Base-by-base conservation (phyloP, 169 alveolate genomes). In the Plasmodium cynomolgi region DNA sequence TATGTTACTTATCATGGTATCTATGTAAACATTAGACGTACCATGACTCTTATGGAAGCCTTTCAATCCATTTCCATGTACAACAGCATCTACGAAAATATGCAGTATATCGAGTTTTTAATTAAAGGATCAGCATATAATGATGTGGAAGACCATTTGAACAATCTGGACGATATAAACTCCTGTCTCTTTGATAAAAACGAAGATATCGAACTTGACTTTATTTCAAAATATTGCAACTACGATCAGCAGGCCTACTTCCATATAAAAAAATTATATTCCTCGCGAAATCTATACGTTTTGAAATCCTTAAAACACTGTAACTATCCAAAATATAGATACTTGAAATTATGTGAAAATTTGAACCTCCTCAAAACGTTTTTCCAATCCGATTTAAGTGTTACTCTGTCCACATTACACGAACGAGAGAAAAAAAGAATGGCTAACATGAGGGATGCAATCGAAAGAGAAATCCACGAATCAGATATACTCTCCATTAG, bases 311-410 rank as follows among this genome's bases (percentile, higher is more conserved):
- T 81, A 41, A 47, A 33, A 3, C 58, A 37, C 26, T 91, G 95
- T 73, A 17, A 37, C 5, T 1, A 23, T 2, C 44, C 54, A 47
- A 20, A 68, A 47, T 72, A 91, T 39, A 91, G 71, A 9, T 29
- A 91, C 75, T 50, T 82, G 8, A 91, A 91, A 71, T 23, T 91
- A 44, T 91, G 95, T 47, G 92, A 91, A 91, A 91, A 91, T 41
- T 0, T 47, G 23, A 17, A 13, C 39, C 73, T 91, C 13, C 81
- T 81, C 13, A 91, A 58, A 29, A 71, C 34, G 8, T 82, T 81
- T 26, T 91, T 91, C 79, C 20, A 23, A 4, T 81, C 1, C 23
- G 62, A 17, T 20, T 26, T 91, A 71, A 83, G 74, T 71, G 54
- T 71, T 0, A 7, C 75, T 44, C 17, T 91, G 5, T 29, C 81